Conservation (phyloP, 2,329 filamentous ascomycete species). For the Fusarium paranaense region DNA sequence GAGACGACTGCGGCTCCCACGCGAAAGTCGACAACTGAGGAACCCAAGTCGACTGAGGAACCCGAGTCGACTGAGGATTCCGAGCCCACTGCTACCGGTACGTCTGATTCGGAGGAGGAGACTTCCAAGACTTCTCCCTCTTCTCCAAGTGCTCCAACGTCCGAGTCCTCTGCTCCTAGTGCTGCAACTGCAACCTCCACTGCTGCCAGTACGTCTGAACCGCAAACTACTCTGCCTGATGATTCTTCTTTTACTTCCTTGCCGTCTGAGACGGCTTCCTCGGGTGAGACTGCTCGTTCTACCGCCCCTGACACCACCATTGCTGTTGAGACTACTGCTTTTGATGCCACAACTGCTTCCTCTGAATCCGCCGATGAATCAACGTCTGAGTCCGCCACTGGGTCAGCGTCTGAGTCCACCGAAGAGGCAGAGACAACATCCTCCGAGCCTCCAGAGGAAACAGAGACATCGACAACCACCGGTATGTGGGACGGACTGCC, state of each 20-base stretch:
- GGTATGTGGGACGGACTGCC: slow-evolving; percentile 47
- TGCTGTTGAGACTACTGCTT: slow-evolving; percentile 21
- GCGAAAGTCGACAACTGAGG: slow-evolving; percentile 12
- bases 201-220: slow-evolving; percentile 49
- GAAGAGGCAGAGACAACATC: slow-evolving; percentile 28
- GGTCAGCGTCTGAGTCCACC: slow-evolving; percentile 11
- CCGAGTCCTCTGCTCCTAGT: slow-evolving; percentile 42
- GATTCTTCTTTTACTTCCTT: slow-evolving; percentile 45
- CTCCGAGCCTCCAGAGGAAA: slow-evolving; percentile 26
- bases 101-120: slow-evolving; percentile 44
- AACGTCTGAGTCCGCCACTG: slow-evolving; percentile 19
- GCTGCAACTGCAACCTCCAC: slow-evolving; percentile 40
- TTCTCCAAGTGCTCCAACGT: slow-evolving; percentile 44
- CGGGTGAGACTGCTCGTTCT: slow-evolving; percentile 39
- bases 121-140: slow-evolving; percentile 42
- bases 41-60: slow-evolving; percentile 22
- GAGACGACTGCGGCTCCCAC: slow-evolving; percentile 25
- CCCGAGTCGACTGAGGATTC: slow-evolving; percentile 33
- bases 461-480: slow-evolving; percentile 36
- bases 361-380: slow-evolving; percentile 8
- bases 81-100: slow-evolving; percentile 46
- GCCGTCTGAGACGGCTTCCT: slow-evolving; percentile 41
- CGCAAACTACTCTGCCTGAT: slow-evolving; percentile 44
- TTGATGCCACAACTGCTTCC: not conserved
- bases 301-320: slow-evolving; percentile 32